phyloP scores from a whole-genome alignment of 2,329 filamentous ascomycete genomes.

The Verticillium alfalfae region DNA sequence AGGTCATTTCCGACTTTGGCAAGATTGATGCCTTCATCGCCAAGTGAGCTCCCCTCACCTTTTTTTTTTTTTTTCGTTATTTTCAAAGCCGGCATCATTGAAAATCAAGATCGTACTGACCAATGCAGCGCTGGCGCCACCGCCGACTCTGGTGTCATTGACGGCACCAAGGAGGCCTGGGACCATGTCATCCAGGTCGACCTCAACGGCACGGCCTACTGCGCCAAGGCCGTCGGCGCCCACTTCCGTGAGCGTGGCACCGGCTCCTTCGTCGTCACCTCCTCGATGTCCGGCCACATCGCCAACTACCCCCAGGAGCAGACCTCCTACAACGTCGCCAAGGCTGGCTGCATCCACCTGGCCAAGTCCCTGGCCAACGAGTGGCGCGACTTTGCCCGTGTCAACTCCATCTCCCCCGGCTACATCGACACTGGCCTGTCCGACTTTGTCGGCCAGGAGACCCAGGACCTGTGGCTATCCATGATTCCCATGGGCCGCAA shows the following conservation, averaged over 20 bases:
- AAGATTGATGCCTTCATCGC: constrained; percentile 71
- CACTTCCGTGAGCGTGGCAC: constrained; percentile 60
- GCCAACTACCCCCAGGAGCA: constrained; percentile 67
- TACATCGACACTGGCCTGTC: constrained; percentile 66
- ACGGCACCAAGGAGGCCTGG: constrained; percentile 63
- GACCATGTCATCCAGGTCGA: constrained; percentile 58
- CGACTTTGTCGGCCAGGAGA: constrained; percentile 59
- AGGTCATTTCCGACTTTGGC: constrained; percentile 69
- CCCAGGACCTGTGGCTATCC: constrained; percentile 65
- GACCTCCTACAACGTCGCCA: constrained; percentile 61
- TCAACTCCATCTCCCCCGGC: constrained; percentile 61
- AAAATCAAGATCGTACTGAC: not conserved
- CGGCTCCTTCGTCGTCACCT: constrained; percentile 64
- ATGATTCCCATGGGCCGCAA: constrained; percentile 72
- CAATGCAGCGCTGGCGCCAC: constrained; percentile 55
- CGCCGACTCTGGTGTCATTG: constrained; percentile 62
- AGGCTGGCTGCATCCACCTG: constrained; percentile 47
- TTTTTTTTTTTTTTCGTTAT: too few relatives aligned
- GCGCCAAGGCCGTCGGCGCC: constrained; percentile 56
- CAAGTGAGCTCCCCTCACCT: constrained; percentile 47
- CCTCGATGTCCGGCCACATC: constrained; percentile 66
- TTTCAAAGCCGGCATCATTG: not conserved
- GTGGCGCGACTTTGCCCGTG: constrained; percentile 63
- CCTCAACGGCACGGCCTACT: constrained; percentile 66
- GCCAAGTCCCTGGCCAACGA: constrained; percentile 52